Evolutionary conservation across 768 basidiomycete species (phyloP).

Genomic region (Rhizopogon salebrosus): DNA sequence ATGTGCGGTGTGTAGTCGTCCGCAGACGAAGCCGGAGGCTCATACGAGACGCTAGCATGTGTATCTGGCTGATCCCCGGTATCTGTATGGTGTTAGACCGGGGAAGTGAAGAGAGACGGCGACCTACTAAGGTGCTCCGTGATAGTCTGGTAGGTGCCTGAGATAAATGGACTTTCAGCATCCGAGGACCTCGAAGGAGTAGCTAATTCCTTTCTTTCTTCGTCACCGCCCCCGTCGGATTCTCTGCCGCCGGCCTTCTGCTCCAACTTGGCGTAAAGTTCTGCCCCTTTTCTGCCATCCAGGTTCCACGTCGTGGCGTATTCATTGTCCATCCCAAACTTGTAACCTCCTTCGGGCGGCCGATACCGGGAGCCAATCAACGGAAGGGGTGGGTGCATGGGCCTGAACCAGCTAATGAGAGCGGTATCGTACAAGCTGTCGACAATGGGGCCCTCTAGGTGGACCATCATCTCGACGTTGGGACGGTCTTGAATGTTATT

Average conservation of each 20-base stretch:
- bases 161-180: constrained; percentile 18
- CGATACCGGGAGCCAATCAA: constrained; percentile 29
- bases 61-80: constrained; percentile 32
- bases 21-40: constrained; percentile 18
- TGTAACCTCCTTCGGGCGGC: constrained; percentile 31
- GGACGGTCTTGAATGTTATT: constrained; percentile 65
- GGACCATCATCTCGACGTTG: constrained; percentile 58
- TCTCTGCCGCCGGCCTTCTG: constrained; percentile 10
- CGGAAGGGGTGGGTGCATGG: constrained; percentile 42
- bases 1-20: constrained; percentile 60
- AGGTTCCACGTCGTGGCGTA: constrained; percentile 24
- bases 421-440: constrained; percentile 67
- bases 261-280: constrained; percentile 14
- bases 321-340: constrained; percentile 28
- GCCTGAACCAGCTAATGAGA: constrained; percentile 54
- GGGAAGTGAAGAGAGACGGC: not conserved
- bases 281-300: constrained; percentile 20
- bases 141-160: constrained; percentile 31
- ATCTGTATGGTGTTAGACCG: constrained; percentile 18
- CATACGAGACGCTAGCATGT: constrained; percentile 22
- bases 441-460: constrained; percentile 68
- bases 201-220: not conserved
- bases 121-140: constrained; percentile 35
- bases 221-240: constrained; percentile 1
- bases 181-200: not conserved